Evolutionary conservation across 495 filamentous ascomycete species (phyloP), one percentile per base, ranked within the genome.

Genomic region (Neurospora tetraspora): DNA sequence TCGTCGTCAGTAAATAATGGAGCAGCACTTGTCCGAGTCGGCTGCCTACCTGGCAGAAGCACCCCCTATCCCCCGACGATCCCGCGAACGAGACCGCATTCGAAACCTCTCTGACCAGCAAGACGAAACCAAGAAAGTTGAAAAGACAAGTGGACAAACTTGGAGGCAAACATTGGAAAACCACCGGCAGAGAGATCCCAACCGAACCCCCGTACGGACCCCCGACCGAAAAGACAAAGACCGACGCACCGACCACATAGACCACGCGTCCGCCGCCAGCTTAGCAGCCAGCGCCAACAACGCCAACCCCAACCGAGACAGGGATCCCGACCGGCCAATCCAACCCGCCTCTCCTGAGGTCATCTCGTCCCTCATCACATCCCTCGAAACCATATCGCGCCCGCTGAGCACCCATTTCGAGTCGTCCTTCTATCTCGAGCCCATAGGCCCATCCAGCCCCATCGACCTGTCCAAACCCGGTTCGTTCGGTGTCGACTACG

Each of bases 281-380:
- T 31, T 61, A 27, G 43, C 70, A 59, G 70, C 70, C 70, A 47
- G 23, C 38, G 43, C 70, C 70, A 61, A 31, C 70, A 31, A 79
- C 80, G 70, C 77, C 81, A 69, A 79, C 72, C 74, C 72, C 69
- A 76, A 71, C 36, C 74, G 76, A 71, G 74, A 83, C 77, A 43
- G 77, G 80, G 70, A 77, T 20, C 69, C 71, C 71, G 75, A 77
- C 47, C 69, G 71, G 20, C 43, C 75, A n/a, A 78, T 88, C 37
- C 81, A 87, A 65, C 88, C 93, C 65, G 91, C 92, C 2, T 96
- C 94, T 16, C 93, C 96, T 36, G 94, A 97, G 81, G 92, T 99
- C 69, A 98, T 99, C 74, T 94, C 92, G 69, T 94, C 92, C 45
- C 86, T 99, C 70, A 97, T 99, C 80, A 94, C 94, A 70, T 96